These are phyloP conservation scores for Pharnaceum exiguum DNA, from an alignment of 148 eudicot species.

Conservation along the genomic window DNA sequence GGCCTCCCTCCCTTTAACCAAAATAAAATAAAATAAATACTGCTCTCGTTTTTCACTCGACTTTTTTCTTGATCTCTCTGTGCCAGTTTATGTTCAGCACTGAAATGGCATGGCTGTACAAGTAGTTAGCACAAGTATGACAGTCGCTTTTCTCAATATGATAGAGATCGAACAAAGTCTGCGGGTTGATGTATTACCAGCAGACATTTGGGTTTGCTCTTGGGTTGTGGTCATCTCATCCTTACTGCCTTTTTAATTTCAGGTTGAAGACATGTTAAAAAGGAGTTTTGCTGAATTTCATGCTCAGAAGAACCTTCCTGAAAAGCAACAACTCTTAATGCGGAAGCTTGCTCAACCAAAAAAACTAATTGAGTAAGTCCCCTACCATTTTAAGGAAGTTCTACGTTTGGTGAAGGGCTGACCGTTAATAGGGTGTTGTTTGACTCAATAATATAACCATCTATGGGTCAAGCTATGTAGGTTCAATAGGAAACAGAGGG, in stretches of 20 bases:
- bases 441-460: no score
- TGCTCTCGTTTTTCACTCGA: no score
- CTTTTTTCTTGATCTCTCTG: no score
- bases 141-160: background rate
- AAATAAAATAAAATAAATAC: no score
- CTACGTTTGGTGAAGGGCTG: no score
- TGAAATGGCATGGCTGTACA: no score
- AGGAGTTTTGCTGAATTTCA: slow-evolving; percentile 99
- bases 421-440: no score
- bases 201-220: background rate
- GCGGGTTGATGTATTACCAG: slow-evolving; percentile 4
- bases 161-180: background rate
- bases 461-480: no score
- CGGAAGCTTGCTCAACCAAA: slow-evolving; percentile 85
- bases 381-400: background rate
- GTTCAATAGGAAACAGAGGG: no score
- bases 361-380: slow-evolving; percentile 74
- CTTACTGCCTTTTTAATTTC: slow-evolving; percentile 16
- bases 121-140: no score
- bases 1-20: no score
- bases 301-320: slow-evolving; percentile 96
- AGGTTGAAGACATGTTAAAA: slow-evolving; percentile 99
- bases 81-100: no score
- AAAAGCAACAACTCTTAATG: slow-evolving; percentile 77
- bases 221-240: background rate